These are phyloP conservation scores for Mentha longifolia DNA, from an alignment of 257 asterid species.

Conservation along the genomic window DNA sequence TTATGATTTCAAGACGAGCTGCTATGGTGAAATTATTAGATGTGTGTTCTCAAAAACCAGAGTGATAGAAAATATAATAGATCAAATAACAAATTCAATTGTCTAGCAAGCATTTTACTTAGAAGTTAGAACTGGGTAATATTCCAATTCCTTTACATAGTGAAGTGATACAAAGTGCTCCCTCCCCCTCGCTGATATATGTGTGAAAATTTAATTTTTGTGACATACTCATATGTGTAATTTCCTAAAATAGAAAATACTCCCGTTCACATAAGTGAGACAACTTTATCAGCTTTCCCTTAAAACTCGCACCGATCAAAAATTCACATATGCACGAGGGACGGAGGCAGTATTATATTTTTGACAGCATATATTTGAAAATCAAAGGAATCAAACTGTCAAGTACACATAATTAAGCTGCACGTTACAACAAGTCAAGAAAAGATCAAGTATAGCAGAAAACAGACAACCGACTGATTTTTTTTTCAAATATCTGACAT, in stretches of 20 bases:
- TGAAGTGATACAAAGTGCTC: neutral
- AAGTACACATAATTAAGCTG: neutral
- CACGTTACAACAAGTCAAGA: neutral
- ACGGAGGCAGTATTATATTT: too few relatives aligned
- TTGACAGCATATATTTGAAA: too few relatives aligned
- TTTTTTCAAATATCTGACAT: neutral
- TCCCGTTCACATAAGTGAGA: too few relatives aligned
- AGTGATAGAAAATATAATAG: neutral
- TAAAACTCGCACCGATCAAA: too few relatives aligned
- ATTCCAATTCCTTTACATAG: neutral
- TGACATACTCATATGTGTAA: too few relatives aligned
- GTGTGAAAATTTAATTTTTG: too few relatives aligned
- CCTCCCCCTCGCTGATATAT: too few relatives aligned
- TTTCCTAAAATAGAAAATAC: too few relatives aligned
- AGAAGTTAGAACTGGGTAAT: neutral
- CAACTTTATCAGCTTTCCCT: too few relatives aligned
- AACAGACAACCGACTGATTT: neutral
- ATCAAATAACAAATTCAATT: neutral
- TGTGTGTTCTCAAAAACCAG: neutral
- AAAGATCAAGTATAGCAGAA: constrained; percentile 4
- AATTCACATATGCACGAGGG: too few relatives aligned
- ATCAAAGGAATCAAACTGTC: too few relatives aligned
- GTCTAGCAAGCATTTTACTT: neutral
- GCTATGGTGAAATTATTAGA: neutral
- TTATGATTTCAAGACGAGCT: constrained; percentile 9